Base-by-base conservation (phyloP, 768 basidiomycete genomes). In the Rhodotorula paludigena region DNA sequence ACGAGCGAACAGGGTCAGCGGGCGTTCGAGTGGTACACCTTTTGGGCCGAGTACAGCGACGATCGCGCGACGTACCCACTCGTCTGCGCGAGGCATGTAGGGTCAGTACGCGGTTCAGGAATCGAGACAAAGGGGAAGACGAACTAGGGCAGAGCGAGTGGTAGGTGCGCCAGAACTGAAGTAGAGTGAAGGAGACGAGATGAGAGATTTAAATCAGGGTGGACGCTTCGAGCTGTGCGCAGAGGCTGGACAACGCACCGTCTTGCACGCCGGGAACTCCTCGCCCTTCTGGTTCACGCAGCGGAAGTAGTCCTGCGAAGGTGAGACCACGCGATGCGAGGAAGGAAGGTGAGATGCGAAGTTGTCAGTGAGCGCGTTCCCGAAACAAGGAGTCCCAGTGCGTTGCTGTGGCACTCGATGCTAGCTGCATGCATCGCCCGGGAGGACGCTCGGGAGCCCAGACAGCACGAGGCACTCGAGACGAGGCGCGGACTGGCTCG, bases 251-350 rank as follows among this genome's bases (percentile, higher is more conserved):
- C 35, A 39, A 42, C 72, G 44, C 33, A 74, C 75, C 80, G 96
- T 93, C 82, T 92, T 92, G 87, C 96, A 98, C 3, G 96, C 92
- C n/a, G 87, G 86, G 78, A 87, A 98, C 66, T 97, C 96, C 74
- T 99, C 96, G 74, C 96, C 96, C 82, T 96, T 98, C 75, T 93
- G 93, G 75, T 89, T 80, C 75, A 97, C 81, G 80, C 96, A 99
- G 80, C 73, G 57, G 86, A 93, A 92, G 84, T 96, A 97, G 81
- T 99, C 96, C 82, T 94, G 92, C 82, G 94, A 91, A 85, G 86
- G 89, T 81, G 44, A 2, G 33, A 12, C 3, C 44, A 33, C 5
- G 18, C 39, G 39, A 25, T 32, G 16, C 3, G 36, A 38, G 36
- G 9, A 21, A 32, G 33, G 15, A 45, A 42, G 32, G 8, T 28